Evolutionary conservation across 805 yeast species (phyloP).

Genomic region (Ogataea polymorpha): DNA sequence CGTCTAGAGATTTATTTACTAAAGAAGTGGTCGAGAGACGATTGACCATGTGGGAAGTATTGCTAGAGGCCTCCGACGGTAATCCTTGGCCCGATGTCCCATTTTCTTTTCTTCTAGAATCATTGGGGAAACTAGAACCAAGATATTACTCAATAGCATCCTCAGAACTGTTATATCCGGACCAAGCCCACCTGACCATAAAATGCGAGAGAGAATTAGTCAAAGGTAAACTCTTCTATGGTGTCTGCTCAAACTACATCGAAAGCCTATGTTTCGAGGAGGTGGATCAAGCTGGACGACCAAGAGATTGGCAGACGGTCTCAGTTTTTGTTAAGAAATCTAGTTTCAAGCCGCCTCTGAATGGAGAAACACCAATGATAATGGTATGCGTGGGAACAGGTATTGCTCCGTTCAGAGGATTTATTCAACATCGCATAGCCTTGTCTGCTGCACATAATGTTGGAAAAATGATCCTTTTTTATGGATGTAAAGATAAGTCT

Average conservation of each 20-base stretch:
- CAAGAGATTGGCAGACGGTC: slow-evolving; percentile 35
- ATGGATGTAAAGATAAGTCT: slow-evolving; percentile 71
- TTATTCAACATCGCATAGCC: slow-evolving; percentile 64
- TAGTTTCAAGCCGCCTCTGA: slow-evolving; percentile 83
- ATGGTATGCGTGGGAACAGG: slow-evolving; percentile 97
- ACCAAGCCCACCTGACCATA: slow-evolving; percentile 70
- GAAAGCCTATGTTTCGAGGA: slow-evolving; percentile 48
- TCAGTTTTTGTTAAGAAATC: slow-evolving; percentile 89
- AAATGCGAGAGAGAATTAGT: slow-evolving; percentile 60
- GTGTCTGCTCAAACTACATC: slow-evolving; percentile 84
- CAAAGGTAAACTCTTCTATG: slow-evolving; percentile 44
- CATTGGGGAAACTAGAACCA: slow-evolving; percentile 74
- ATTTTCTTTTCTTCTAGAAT: slow-evolving; percentile 75
- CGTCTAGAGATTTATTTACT: slow-evolving; percentile 31
- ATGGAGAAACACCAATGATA: slow-evolving; percentile 73
- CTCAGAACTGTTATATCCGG: slow-evolving; percentile 58
- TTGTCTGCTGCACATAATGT: slow-evolving; percentile 38
- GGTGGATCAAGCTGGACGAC: slow-evolving; percentile 15
- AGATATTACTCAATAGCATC: slow-evolving; percentile 93
- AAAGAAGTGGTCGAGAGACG: slow-evolving; percentile 51
- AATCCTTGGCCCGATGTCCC: slow-evolving; percentile 70
- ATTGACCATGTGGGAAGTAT: slow-evolving; percentile 67
- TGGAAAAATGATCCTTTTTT: slow-evolving; percentile 71
- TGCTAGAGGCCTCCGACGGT: slow-evolving; percentile 55
- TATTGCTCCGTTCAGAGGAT: slow-evolving; percentile 94